Conservation (phyloP, 2,329 filamentous ascomycete species). For the Aureobasidium sp. region DNA sequence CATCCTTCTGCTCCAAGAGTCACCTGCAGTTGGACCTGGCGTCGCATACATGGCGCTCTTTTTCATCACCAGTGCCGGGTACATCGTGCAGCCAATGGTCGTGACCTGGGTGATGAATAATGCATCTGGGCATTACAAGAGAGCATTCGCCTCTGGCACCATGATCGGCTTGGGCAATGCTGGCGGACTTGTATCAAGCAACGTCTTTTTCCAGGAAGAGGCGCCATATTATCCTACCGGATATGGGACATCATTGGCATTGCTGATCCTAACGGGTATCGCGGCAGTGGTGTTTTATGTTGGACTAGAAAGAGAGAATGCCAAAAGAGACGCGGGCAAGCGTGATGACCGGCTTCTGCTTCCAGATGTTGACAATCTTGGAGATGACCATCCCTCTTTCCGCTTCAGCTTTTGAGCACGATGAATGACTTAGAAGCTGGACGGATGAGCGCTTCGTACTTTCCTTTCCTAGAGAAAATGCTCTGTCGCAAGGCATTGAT, state of each 20-base stretch:
- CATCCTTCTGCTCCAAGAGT: slow-evolving; percentile 44
- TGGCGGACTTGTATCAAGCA: slow-evolving; percentile 45
- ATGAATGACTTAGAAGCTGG: neutral
- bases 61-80: slow-evolving; percentile 48
- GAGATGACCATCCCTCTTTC: slow-evolving; percentile 47
- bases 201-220: slow-evolving; percentile 45
- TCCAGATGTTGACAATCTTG: slow-evolving; percentile 42
- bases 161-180: slow-evolving; percentile 47
- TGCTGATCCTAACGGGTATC: slow-evolving; percentile 40
- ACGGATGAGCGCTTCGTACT: neutral
- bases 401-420: slow-evolving; percentile 30
- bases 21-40: slow-evolving; percentile 31
- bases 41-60: slow-evolving; percentile 51
- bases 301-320: slow-evolving; percentile 40
- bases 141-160: slow-evolving; percentile 45
- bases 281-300: slow-evolving; percentile 36
- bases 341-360: slow-evolving; percentile 38
- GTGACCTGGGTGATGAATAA: slow-evolving; percentile 54
- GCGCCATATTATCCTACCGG: slow-evolving; percentile 36
- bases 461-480: neutral
- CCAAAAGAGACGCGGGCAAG: slow-evolving; percentile 40
- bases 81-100: slow-evolving; percentile 49
- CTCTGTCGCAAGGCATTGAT: neutral
- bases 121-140: slow-evolving; percentile 52
- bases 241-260: slow-evolving; percentile 42